Evolutionary conservation across 345 rosid genomes (phyloP).

Genomic region (Theobroma cacao): DNA sequence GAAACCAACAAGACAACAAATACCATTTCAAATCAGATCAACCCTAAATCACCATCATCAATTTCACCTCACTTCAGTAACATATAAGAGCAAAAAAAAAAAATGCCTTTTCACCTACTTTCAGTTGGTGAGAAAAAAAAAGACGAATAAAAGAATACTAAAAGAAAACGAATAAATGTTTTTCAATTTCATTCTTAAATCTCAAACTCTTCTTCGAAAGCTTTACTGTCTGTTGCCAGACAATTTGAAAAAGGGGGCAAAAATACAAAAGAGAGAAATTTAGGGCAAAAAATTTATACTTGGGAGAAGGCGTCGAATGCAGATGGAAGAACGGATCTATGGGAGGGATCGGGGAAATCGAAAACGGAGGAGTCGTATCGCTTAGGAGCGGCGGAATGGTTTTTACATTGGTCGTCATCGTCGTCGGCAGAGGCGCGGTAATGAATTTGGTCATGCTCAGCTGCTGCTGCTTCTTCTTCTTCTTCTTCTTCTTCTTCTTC

Average conservation of each 20-base stretch:
- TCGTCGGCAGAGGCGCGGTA: constrained; percentile 37
- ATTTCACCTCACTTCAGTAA: constrained; percentile 1
- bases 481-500: constrained; percentile 61
- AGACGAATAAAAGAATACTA: background rate
- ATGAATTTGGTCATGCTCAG: constrained; percentile 22
- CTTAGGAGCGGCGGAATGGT: constrained; percentile 22
- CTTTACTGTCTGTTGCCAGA: background rate
- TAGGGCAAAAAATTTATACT: constrained; percentile 30
- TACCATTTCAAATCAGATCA: constrained; percentile 9
- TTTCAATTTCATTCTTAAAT: background rate
- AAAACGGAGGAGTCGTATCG: constrained; percentile 43
- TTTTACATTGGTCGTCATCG: constrained; percentile 24
- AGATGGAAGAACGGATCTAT: constrained; percentile 66
- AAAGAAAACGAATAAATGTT: no score
- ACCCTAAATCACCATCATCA: background rate
- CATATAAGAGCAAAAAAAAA: background rate
- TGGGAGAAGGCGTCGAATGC: constrained; percentile 84
- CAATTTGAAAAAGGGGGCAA: background rate
- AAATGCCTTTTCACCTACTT: background rate
- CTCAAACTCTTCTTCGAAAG: background rate
- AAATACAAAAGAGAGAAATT: background rate
- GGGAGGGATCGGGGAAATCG: constrained; percentile 38
- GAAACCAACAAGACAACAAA: constrained; percentile 19
- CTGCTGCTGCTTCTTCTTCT: constrained; percentile 68
- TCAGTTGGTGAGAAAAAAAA: background rate